Percentiles rank a stretch among this genome's conserved stretches.
Evolutionary conservation across 805 yeast species (phyloP).

Genomic region (Yamadazyma ubonensis): DNA sequence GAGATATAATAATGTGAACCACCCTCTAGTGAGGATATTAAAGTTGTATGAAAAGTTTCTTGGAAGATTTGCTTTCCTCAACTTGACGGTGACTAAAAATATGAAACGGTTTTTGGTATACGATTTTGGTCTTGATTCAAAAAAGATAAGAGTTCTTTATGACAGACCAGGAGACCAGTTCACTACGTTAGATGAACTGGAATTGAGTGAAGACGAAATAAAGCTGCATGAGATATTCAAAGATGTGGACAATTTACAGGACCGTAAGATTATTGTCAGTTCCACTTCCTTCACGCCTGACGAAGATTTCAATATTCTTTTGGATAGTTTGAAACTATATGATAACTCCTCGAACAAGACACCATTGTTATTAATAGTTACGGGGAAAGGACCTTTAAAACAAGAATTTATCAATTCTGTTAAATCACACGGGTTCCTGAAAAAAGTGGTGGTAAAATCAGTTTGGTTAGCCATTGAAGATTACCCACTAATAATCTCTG

Average conservation of each 20-base stretch:
- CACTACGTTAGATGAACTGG: constrained; percentile 40
- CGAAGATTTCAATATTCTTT: constrained; percentile 74
- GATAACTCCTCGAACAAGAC: constrained; percentile 45
- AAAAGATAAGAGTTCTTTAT: constrained; percentile 61
- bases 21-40: constrained; percentile 62
- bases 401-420: constrained; percentile 50
- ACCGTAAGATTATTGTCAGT: constrained; percentile 69
- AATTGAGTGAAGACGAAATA: constrained; percentile 34
- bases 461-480: constrained; percentile 79
- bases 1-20: constrained; percentile 51
- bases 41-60: constrained; percentile 61
- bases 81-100: constrained; percentile 76
- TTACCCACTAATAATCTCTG: constrained; percentile 71
- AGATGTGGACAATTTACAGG: constrained; percentile 20
- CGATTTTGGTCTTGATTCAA: constrained; percentile 50
- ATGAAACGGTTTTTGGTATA: constrained; percentile 61
- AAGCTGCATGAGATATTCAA: constrained; percentile 25
- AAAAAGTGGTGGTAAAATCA: constrained; percentile 54
- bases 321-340: constrained; percentile 65
- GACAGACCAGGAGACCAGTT: constrained; percentile 83
- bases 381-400: constrained; percentile 93
- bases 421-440: constrained; percentile 39
- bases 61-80: constrained; percentile 63
- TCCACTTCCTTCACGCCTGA: constrained; percentile 96
- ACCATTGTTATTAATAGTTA: constrained; percentile 68